Base-by-base conservation (phyloP, 306 rosid genomes). In the Vicia villosa region DNA sequence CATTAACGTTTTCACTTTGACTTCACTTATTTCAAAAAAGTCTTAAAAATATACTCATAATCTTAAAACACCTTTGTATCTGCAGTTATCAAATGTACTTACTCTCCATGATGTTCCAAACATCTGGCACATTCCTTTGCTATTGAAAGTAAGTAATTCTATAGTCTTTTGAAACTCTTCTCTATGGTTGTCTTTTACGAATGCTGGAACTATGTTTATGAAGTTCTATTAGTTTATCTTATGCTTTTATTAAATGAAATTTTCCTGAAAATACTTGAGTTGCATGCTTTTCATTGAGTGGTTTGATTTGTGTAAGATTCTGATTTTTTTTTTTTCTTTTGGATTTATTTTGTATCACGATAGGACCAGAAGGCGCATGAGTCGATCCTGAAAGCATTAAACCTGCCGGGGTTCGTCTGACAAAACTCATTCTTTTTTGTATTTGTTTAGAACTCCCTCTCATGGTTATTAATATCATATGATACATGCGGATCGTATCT, bases 91-190 rank as follows among this genome's bases (percentile, higher is more conserved):
- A 16, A 87, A 89, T 65, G 84, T 95, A 46, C 81, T 95, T 57
- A 87, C 95, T 64, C 95, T 95, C 34, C 90, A 89, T 68, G 99
- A 95, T 50, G 99, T 95, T 75, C 89, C 97, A 69, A 95, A 95
- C 79, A 95, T 95, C 51, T 95, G 99, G 99, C 96, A 87, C 74
- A 79, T 95, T 78, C 99, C 99, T 69, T 56, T 95, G 79, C 92
- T 95, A 38, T 69, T 95, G 82, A 86, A 79, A 81, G 99, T 95
- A 79, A 77, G 92, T 77, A 40, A 51, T 75, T 63, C 36, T 64
- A 2, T 24, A 8, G 47, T 75, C 5, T 21, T 50, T 28, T 43
- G 30, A 66, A 61, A 5, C 58, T 66, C 1, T 16, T 49, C 50
- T 42, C 6, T 21, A 10, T 63, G 72, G 24, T 22, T 36, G 32